Percentiles rank a stretch among this genome's conserved stretches.
These are phyloP conservation scores for Sphaerulina vaccinii DNA, from an alignment of 2,329 filamentous ascomycete genomes.

Conservation along the genomic window DNA sequence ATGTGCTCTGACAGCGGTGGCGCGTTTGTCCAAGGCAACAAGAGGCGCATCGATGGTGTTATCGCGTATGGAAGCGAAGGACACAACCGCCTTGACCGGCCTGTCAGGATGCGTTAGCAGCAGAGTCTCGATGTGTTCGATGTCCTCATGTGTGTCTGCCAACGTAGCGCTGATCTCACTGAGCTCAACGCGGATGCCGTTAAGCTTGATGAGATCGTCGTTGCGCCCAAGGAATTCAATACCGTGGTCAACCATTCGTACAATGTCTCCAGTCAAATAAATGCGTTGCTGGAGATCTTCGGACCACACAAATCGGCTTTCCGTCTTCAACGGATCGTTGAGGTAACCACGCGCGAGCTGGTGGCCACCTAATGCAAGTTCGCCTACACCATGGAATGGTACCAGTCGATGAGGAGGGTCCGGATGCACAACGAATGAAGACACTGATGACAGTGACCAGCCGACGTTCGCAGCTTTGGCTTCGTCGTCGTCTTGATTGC, in stretches of 20 bases:
- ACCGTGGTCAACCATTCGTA: background rate
- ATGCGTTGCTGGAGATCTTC: background rate
- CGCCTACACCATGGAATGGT: background rate
- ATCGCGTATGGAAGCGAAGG: slow-evolving; percentile 2
- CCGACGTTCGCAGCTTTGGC: background rate
- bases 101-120: background rate
- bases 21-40: slow-evolving; percentile 1
- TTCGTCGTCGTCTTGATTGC: background rate
- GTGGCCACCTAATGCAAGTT: background rate
- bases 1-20: background rate
- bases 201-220: slow-evolving; percentile 75
- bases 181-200: slow-evolving; percentile 73
- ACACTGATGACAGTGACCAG: background rate
- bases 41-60: slow-evolving; percentile 5
- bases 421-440: background rate
- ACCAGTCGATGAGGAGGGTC: background rate
- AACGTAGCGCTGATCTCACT: slow-evolving; percentile 59
- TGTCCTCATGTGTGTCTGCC: background rate
- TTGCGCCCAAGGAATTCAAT: slow-evolving; percentile 53
- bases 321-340: background rate
- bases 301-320: background rate
- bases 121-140: background rate
- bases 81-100: slow-evolving; percentile 2
- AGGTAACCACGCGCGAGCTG: background rate
- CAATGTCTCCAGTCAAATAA: background rate